Base-by-base conservation (phyloP, 306 rosid species). In the Styphnolobium japonicum region DNA sequence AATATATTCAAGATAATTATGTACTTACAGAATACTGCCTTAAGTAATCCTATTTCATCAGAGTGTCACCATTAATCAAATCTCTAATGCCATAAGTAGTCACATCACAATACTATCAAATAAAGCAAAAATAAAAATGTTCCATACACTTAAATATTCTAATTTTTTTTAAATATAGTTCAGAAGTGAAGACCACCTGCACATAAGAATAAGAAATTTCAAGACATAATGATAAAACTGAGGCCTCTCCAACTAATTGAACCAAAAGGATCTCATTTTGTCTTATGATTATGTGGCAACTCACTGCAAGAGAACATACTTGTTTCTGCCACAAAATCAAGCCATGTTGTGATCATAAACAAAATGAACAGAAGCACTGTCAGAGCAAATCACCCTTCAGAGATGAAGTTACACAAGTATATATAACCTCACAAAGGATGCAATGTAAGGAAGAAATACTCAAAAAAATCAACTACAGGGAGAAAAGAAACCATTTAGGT, bases 191-290 rank as follows among this genome's bases (percentile, higher is more conserved):
- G 62, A 53, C 57, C 64, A 63, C 67, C 56, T 49, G 61, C 78
- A 61, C 19, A 14, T 16, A 74, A 48, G 40, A 81, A 79, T 25
- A 18, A 16, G n/a, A 57, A 34, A 67, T 19, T 56, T 43, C 45
- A 61, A 70, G 67, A 76, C 36, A 77, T 21, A n/a, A n/a, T n/a
- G n/a, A n/a, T n/a, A 25, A 51, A 43, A 25, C 8, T 37, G 52
- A 55, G 65, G 37, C 34, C 57, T 37, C n/a, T 39, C 74, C 48
- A 76, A 76, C 76, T 40, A 48, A 8, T 69, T 27, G 52, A 81
- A 72, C 70, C 34, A 81, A 85, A 39, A 67, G 48, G 29, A 33
- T 7, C 46, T 45, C 62, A 46, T 7, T 66, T 56, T 56, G 25
- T 22, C 39, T 39, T 15, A 40, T 15, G 27, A 52, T 56, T 66